Conservation (phyloP, 129 eudicot genomes). For the Heracleum sosnowskyi region DNA sequence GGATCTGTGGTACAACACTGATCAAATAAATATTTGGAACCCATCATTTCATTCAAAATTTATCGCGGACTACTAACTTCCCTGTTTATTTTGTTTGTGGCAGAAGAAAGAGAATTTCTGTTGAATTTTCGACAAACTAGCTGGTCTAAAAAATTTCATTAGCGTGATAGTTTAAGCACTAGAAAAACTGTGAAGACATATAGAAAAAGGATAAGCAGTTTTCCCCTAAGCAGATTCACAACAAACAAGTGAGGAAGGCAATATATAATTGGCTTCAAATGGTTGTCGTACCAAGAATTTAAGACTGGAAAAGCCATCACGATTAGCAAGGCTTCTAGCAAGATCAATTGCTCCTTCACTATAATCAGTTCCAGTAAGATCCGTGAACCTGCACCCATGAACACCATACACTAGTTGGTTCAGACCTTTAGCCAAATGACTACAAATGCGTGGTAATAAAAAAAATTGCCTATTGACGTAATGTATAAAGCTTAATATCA, state of each 20-base stretch:
- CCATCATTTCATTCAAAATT: not conserved
- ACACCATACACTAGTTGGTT: not conserved
- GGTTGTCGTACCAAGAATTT: conserved; percentile 60
- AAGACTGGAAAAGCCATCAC: conserved; percentile 69
- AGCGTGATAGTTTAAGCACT: too few species aligned
- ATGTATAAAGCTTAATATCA: not conserved
- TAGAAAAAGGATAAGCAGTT: not conserved
- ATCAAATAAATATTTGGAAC: too few species aligned
- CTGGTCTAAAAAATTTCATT: not conserved
- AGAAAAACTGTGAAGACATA: not conserved
- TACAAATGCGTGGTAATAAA: too few species aligned
- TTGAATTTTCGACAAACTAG: too few species aligned
- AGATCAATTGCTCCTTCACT: conserved; percentile 95
- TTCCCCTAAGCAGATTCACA: not conserved
- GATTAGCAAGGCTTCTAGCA: conserved; percentile 84
- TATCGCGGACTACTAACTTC: too few species aligned
- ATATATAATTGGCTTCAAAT: not conserved
- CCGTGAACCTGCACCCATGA: conserved; percentile 57
- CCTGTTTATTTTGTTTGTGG: too few species aligned
- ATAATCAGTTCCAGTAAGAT: conserved; percentile 94
- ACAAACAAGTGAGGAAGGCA: not conserved
- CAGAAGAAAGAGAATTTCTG: too few species aligned
- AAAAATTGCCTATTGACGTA: not conserved
- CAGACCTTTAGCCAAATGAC: not conserved
- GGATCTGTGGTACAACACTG: too few species aligned